Evolutionary conservation across 345 rosid species (phyloP).

Genomic region (Gossypium longicalyx): DNA sequence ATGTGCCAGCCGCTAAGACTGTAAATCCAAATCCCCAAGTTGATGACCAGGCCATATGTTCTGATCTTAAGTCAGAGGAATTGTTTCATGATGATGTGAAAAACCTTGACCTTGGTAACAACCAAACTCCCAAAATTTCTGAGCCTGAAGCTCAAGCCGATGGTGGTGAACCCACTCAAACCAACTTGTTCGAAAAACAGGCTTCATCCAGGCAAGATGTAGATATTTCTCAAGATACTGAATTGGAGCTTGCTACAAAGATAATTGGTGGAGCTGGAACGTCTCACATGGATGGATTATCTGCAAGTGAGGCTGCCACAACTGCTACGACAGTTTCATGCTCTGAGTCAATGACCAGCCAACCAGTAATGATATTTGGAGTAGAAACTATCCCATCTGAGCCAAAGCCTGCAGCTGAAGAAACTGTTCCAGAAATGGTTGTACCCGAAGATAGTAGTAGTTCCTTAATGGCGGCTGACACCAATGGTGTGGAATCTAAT

Average conservation of each 20-base stretch:
- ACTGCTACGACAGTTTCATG: neutral
- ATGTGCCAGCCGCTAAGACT: conserved; percentile 23
- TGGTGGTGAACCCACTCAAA: conserved; percentile 22
- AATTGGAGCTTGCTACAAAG: conserved; percentile 31
- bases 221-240: conserved; percentile 25
- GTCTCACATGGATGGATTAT: conserved; percentile 9
- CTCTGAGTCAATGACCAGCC: conserved; percentile 18
- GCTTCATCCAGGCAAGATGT: conserved; percentile 16
- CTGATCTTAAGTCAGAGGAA: conserved; percentile 21
- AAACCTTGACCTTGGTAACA: conserved; percentile 13
- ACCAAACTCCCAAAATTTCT: conserved; percentile 18
- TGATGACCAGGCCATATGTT: conserved; percentile 26
- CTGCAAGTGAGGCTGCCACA: conserved; percentile 13
- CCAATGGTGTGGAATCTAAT: conserved; percentile 7
- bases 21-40: conserved; percentile 23
- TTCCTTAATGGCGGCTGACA: conserved; percentile 16
- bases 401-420: conserved; percentile 19
- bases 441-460: conserved; percentile 16
- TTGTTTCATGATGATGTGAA: conserved; percentile 20
- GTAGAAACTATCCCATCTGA: conserved; percentile 23
- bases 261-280: conserved; percentile 15
- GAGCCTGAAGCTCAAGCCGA: conserved; percentile 23
- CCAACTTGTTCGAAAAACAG: neutral
- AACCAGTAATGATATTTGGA: conserved; percentile 19
- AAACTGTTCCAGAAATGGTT: conserved; percentile 18